Conservation (phyloP, 73 alveolate genomes). For the Effrenium voratum region DNA sequence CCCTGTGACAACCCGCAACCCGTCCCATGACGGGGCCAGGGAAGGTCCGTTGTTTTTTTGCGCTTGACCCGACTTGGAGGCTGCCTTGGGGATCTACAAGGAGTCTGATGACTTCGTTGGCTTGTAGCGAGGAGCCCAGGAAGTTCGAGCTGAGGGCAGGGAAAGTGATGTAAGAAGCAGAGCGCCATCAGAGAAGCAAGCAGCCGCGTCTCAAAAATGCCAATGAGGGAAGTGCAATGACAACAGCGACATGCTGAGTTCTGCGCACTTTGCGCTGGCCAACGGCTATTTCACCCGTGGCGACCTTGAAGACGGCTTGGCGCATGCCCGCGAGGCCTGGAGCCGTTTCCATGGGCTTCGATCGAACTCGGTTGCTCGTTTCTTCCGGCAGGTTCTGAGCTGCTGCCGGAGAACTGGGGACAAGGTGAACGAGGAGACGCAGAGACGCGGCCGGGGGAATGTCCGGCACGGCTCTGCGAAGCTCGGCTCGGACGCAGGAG, state of each 20-base stretch:
- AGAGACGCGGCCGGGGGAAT: not conserved
- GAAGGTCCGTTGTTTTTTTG: too few species aligned
- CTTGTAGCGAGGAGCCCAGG: not conserved
- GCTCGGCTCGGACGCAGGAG: conserved; percentile 25
- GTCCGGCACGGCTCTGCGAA: not conserved
- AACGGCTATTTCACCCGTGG: conserved; percentile 89
- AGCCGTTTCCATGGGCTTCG: not conserved
- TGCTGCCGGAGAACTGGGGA: conserved; percentile 84
- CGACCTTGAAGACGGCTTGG: conserved; percentile 72
- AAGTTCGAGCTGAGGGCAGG: too few species aligned
- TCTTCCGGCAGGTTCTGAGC: conserved; percentile 33
- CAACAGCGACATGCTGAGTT: not conserved
- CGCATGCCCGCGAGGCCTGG: conserved; percentile 77
- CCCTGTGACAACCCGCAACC: too few species aligned
- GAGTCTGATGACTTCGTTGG: conserved; percentile 86
- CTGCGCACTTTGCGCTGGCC: conserved; percentile 88
- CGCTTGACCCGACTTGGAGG: too few species aligned
- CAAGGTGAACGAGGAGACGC: conserved; percentile 75
- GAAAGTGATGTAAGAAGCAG: too few species aligned
- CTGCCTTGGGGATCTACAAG: conserved; percentile 84
- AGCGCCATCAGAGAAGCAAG: too few species aligned
- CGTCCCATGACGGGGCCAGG: too few species aligned
- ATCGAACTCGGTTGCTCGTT: not conserved
- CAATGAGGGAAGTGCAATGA: not conserved
- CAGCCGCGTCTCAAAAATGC: too few species aligned